Evolutionary conservation across 225 moss, liverwort and hornwort genomes (phyloP), one percentile per base, ranked within the genome.

Genomic region (Marchantia polymorpha): DNA sequence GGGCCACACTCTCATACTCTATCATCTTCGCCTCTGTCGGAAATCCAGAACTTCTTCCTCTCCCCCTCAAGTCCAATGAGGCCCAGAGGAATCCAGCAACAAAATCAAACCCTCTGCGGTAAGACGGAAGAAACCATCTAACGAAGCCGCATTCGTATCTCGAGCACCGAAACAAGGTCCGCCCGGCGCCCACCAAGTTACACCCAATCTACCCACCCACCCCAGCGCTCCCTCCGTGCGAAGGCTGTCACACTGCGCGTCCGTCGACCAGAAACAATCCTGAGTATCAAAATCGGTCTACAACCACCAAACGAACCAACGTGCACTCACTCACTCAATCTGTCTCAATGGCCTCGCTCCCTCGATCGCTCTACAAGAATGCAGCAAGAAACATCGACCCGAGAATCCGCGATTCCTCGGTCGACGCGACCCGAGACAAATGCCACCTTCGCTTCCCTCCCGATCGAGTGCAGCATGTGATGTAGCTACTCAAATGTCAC

Each of bases 1-100:
- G 85, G 56, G 52, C 82, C 46, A 91, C 72, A 59, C 83, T 89
- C 81, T 59, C 64, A 19, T 89, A 89, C 23, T 69, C 63, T 52
- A 87, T 81, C 87, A 87, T 87, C 22, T 68, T 64, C 47, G 0
- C 64, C 61, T 11, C 8, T 46, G 47, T 10, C 60, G 8, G 4
- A 51, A 39, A 29, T 52, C 17, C 17, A 17, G 10, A 64, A 64
- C 25, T 8, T 64, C 49, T 11, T 48, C 6, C 59, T 39, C 59
- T 30, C 39, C 17, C 30, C 25, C 11, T 39, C 47, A 1, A 13
- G 20, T 47, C 49, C 48, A 48, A 70, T 49, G 48, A 48, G 48
- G 48, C 19, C 20, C 10, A 20, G 47, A 20, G 15, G 48, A 27
- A 48, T 48, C 48, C 70, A 39, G 22, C 39, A 11, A 70, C 48